A percentile compares a stretch with the other conserved stretches of the same genome.
Evolutionary conservation across 306 rosid genomes (phyloP).

Genomic region (Aeschynomene evenia): DNA sequence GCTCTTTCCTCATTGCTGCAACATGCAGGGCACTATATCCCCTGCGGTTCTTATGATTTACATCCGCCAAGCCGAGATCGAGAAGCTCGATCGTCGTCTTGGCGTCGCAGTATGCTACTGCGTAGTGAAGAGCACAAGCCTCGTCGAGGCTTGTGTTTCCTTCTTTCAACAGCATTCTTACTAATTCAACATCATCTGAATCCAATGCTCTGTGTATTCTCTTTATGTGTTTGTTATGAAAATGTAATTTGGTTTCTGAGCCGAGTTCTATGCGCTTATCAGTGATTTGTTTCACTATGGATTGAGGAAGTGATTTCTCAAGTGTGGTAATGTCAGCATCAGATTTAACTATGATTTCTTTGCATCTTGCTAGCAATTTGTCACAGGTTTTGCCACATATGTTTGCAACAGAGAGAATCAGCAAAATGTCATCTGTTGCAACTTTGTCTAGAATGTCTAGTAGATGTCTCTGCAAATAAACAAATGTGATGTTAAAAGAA

Average conservation of each 20-base stretch:
- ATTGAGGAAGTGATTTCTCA: slow-evolving; percentile 51
- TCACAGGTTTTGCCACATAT: slow-evolving; percentile 51
- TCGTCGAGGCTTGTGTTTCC: slow-evolving; percentile 61
- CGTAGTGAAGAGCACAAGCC: slow-evolving; percentile 65
- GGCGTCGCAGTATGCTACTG: slow-evolving; percentile 64
- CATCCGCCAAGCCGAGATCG: slow-evolving; percentile 64
- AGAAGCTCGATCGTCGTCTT: slow-evolving; percentile 59
- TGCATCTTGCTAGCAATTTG: slow-evolving; percentile 34
- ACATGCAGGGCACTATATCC: slow-evolving; percentile 62
- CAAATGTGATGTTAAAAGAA: not conserved
- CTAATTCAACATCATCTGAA: slow-evolving; percentile 64
- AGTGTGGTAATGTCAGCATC: slow-evolving; percentile 45
- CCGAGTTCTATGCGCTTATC: slow-evolving; percentile 39
- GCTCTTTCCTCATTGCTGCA: slow-evolving; percentile 58
- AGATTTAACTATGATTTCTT: slow-evolving; percentile 46
- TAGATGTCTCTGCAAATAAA: slow-evolving; percentile 51
- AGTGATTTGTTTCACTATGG: slow-evolving; percentile 38
- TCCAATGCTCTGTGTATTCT: slow-evolving; percentile 70
- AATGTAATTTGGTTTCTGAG: slow-evolving; percentile 12
- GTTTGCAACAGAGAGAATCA: slow-evolving; percentile 49
- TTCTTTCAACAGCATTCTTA: slow-evolving; percentile 60
- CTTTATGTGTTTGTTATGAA: slow-evolving; percentile 53
- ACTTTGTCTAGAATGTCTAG: slow-evolving; percentile 49
- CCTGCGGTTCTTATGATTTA: slow-evolving; percentile 52
- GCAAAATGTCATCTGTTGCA: slow-evolving; percentile 49